Evolutionary conservation across 192 early-diverging fungal genomes (phyloP).

Genomic region (Haplosporangium gracile): DNA sequence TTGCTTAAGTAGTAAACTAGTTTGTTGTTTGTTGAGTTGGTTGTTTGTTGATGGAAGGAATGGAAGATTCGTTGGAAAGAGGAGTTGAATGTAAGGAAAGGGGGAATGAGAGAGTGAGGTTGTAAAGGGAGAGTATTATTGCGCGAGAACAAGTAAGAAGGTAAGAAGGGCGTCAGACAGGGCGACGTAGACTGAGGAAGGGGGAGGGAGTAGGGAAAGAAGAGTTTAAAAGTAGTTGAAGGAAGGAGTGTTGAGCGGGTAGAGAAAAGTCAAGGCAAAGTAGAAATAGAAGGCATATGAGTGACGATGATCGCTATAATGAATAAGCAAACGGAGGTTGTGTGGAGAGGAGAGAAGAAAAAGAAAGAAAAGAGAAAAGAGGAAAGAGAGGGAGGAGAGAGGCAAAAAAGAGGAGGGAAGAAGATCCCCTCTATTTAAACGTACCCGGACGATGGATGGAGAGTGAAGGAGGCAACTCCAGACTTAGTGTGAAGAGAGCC

Average conservation of each 20-base stretch:
- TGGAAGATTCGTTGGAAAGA: constrained; percentile 25
- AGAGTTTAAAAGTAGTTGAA: not conserved
- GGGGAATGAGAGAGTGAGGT: not conserved
- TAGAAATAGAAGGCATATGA: not conserved
- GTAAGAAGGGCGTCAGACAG: not conserved
- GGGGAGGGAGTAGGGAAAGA: not conserved
- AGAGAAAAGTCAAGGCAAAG: not conserved
- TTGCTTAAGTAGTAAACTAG: not conserved
- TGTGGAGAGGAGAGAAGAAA: not conserved
- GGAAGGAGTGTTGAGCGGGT: not conserved
- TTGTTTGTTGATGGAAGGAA: constrained; percentile 25
- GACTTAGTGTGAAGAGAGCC: too few species aligned
- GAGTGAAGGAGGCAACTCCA: too few species aligned
- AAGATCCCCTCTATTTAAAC: not conserved
- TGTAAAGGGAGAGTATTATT: not conserved
- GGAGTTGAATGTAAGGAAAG: not conserved
- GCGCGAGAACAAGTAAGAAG: too few species aligned
- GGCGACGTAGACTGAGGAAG: not conserved
- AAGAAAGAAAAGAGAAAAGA: not conserved
- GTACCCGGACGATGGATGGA: too few species aligned
- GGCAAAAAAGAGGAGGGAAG: not conserved
- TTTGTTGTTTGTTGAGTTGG: not conserved
- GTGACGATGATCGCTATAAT: not conserved
- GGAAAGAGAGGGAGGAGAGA: not conserved
- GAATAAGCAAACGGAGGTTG: not conserved